Evolutionary conservation across 2,329 filamentous ascomycete genomes (phyloP).

Genomic region (Dactylellina parvicollis): DNA sequence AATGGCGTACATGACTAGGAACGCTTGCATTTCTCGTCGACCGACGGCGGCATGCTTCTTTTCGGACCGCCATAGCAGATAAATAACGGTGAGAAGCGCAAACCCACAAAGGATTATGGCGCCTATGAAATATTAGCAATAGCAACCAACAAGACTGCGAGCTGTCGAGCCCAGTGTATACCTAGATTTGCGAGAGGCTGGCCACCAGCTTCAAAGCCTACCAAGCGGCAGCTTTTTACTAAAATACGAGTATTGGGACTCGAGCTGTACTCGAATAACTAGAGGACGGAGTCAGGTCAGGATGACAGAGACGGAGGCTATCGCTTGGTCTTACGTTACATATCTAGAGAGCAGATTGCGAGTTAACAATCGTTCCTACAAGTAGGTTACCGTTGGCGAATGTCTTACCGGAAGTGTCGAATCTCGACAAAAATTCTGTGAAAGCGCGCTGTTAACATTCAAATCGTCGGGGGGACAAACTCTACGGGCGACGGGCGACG

Average conservation of each 20-base stretch:
- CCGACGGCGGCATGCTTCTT: constrained; percentile 93
- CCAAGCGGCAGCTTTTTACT: constrained; percentile 49
- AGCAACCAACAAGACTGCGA: not conserved
- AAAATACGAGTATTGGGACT: not conserved
- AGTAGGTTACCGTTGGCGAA: not conserved
- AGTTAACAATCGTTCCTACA: constrained; percentile 9
- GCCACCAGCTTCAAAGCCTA: constrained; percentile 61
- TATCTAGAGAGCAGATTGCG: constrained; percentile 11
- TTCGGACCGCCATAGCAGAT: constrained; percentile 82
- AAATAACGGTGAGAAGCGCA: constrained; percentile 74
- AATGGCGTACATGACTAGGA: constrained; percentile 84
- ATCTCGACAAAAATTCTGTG: constrained; percentile 82
- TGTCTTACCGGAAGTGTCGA: constrained; percentile 67
- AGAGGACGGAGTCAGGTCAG: not conserved
- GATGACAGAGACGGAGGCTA: not conserved
- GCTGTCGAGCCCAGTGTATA: constrained; percentile 62
- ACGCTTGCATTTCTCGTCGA: constrained; percentile 95
- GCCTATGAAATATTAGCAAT: constrained; percentile 65
- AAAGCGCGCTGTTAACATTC: constrained; percentile 31
- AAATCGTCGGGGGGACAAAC: not conserved
- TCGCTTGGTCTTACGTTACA: constrained; percentile 38
- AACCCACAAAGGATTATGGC: constrained; percentile 84
- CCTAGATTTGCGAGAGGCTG: constrained; percentile 82
- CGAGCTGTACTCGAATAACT: constrained; percentile 20
- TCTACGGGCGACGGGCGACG: not conserved